These are phyloP conservation scores for Paramecium pentaurelia DNA, from an alignment of 73 alveolate species.

Conservation along the genomic window DNA sequence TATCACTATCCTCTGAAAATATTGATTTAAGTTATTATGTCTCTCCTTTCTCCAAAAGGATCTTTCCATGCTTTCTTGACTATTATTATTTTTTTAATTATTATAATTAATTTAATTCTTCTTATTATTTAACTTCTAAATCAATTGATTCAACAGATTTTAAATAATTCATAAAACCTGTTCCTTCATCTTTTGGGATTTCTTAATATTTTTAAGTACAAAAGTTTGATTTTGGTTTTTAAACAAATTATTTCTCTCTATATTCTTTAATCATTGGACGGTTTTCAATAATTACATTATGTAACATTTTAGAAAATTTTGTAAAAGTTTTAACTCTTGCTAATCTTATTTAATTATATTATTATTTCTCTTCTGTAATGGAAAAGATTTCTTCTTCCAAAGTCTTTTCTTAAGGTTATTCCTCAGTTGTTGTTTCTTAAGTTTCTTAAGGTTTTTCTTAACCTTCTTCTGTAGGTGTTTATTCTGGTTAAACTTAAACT, in stretches of 20 bases:
- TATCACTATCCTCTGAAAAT: not conserved
- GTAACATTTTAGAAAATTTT: not conserved
- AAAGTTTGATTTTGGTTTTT: not conserved
- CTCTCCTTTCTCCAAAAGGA: not conserved
- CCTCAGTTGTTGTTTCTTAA: not conserved
- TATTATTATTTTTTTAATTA: not conserved
- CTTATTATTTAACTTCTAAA: not conserved
- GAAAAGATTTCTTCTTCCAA: not conserved
- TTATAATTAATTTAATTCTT: not conserved
- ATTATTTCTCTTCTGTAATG: not conserved
- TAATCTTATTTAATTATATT: not conserved
- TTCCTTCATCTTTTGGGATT: not conserved
- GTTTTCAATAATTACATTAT: not conserved
- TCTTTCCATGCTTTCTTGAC: not conserved
- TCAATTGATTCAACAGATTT: not conserved
- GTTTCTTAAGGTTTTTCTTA: not conserved
- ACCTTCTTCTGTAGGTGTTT: not conserved
- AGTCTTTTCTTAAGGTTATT: not conserved
- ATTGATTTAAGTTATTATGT: not conserved
- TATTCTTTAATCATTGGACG: not conserved
- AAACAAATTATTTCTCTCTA: not conserved
- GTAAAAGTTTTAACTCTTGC: not conserved
- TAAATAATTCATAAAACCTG: slow-evolving; percentile 4
- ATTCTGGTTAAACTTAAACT: not conserved
- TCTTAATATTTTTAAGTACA: not conserved